Base-by-base conservation (phyloP, 768 basidiomycete genomes). In the Clavulina sp. region DNA sequence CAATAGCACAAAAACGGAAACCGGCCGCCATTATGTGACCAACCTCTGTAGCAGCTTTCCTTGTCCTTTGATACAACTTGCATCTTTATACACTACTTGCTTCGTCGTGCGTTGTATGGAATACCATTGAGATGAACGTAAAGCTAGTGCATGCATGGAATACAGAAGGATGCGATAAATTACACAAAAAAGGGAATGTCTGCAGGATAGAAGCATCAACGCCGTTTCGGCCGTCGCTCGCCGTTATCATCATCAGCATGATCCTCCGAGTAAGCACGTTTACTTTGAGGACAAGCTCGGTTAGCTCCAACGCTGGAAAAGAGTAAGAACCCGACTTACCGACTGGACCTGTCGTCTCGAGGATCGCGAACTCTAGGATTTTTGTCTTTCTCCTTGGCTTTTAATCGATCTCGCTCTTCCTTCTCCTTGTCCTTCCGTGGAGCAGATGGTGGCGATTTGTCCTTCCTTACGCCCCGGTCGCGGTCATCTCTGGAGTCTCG, bases 1-100 rank as follows among this genome's bases (percentile, higher is more conserved):
- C 28, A 23, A 4, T 36, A 58, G 57, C 57, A 24, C 57, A 58
- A 55, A 58, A 58, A 43, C 57, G 51, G 23, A 43, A 54, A 7
- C 49, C 52, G 9, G 51, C 34, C 32, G 43, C 47, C 26, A 9
- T 49, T n/a, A 49, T n/a, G 13, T 29, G 16, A 38, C 23, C 9
- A n/a, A n/a, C n/a, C n/a, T n/a, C n/a, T n/a, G n/a, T n/a, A n/a
- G n/a, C n/a, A n/a, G n/a, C n/a, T n/a, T n/a, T n/a, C n/a, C n/a
- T n/a, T n/a, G n/a, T n/a, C n/a, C n/a, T n/a, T n/a, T n/a, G n/a
- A n/a, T n/a, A n/a, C n/a, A n/a, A n/a, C n/a, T n/a, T n/a, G n/a
- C n/a, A n/a, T n/a, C n/a, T n/a, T n/a, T n/a, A n/a, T n/a, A n/a
- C n/a, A n/a, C n/a, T n/a, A n/a, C n/a, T n/a, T n/a, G n/a, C n/a